Evolutionary conservation across 1,284 basidiomycete species (phyloP).

Genomic region (Ceratobasidium sp.): DNA sequence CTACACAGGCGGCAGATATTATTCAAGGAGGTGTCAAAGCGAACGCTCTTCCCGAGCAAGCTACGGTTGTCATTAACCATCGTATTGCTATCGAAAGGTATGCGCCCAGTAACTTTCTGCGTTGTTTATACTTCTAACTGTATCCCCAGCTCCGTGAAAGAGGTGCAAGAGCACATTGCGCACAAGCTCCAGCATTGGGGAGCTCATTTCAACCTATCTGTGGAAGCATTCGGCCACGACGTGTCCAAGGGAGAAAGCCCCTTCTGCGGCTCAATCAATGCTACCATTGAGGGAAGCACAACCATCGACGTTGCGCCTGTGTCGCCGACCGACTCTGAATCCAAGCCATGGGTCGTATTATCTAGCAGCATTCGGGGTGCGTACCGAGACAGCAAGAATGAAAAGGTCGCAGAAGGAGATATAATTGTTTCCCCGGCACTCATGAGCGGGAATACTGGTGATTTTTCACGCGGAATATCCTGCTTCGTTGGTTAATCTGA

Average conservation of each 20-base stretch:
- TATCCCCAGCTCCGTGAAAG: constrained; percentile 57
- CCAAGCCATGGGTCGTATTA: constrained; percentile 58
- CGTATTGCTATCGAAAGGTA: constrained; percentile 65
- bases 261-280: constrained; percentile 52
- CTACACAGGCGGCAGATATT: constrained; percentile 76
- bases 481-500: not conserved
- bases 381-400: constrained; percentile 29
- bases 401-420: constrained; percentile 45
- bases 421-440: constrained; percentile 63
- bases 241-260: constrained; percentile 26
- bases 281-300: constrained; percentile 57
- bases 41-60: constrained; percentile 69
- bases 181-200: constrained; percentile 59
- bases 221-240: constrained; percentile 62
- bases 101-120: no score
- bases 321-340: constrained; percentile 60
- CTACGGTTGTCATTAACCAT: constrained; percentile 67
- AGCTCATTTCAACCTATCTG: constrained; percentile 62
- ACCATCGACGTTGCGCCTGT: constrained; percentile 66
- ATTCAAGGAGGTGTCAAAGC: constrained; percentile 74
- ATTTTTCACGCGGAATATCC: constrained; percentile 30
- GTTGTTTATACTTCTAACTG: not conserved
- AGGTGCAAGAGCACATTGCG: constrained; percentile 59
- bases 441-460: constrained; percentile 59
- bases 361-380: constrained; percentile 61